Evolutionary conservation across 148 eudicot species (phyloP).

Genomic region (Rhododendron griersonianum): DNA sequence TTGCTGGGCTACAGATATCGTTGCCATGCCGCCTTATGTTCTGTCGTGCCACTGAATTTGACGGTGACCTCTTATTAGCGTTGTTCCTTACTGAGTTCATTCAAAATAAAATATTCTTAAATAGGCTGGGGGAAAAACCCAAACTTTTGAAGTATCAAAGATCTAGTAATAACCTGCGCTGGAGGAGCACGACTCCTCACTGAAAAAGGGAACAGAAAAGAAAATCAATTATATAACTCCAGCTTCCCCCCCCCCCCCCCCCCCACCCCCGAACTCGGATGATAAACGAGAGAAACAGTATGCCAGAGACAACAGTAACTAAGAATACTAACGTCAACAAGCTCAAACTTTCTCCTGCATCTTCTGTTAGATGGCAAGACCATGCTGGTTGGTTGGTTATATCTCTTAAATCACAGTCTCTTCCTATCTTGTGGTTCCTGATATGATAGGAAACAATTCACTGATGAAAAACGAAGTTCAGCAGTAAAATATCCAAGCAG

Average conservation of each 20-base stretch:
- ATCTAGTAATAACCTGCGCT: constrained; percentile 26
- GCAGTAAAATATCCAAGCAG: not conserved
- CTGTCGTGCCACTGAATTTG: constrained; percentile 14
- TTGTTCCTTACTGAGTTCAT: constrained; percentile 14
- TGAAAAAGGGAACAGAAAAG: constrained; percentile 11
- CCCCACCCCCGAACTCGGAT: not conserved
- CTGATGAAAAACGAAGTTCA: not conserved
- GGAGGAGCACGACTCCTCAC: constrained; percentile 47
- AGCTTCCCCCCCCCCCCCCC: not conserved
- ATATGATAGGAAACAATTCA: not conserved
- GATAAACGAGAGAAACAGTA: not conserved
- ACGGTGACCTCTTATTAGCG: constrained; percentile 2
- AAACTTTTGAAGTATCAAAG: not conserved
- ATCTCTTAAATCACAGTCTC: constrained; percentile 13
- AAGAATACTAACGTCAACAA: constrained; percentile 26
- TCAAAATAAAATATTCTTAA: not conserved
- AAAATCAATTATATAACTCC: not conserved
- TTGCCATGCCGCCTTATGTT: not conserved
- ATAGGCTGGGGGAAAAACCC: not conserved
- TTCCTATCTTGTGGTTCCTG: constrained; percentile 23
- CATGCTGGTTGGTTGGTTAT: constrained; percentile 9
- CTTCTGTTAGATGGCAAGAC: constrained; percentile 25
- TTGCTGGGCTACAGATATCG: not conserved
- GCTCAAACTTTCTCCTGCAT: constrained; percentile 30
- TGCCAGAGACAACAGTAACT: not conserved